A percentile compares a stretch with the other conserved stretches of the same genome.
Evolutionary conservation across 2,329 filamentous ascomycete genomes (phyloP).

Genomic region (Penicillium sp.): DNA sequence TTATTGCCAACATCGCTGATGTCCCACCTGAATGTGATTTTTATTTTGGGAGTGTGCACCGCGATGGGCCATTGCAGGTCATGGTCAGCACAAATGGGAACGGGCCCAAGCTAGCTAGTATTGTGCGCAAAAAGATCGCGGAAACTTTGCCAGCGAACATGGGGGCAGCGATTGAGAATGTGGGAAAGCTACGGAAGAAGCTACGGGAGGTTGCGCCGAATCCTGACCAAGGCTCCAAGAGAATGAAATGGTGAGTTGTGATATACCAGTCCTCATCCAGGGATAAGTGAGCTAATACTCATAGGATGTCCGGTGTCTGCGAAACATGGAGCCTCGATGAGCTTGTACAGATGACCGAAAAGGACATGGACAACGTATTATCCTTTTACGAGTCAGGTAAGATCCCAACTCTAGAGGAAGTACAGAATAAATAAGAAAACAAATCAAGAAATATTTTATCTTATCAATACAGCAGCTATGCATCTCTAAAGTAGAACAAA

Average conservation of each 20-base stretch:
- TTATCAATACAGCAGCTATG: constrained; percentile 28
- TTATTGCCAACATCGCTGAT: constrained; percentile 94
- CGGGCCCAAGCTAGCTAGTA: constrained; percentile 83
- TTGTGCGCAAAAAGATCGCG: constrained; percentile 80
- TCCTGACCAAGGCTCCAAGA: constrained; percentile 71
- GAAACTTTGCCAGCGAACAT: constrained; percentile 70
- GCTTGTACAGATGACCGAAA: constrained; percentile 74
- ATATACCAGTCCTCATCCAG: background rate
- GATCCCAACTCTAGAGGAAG: constrained; percentile 38
- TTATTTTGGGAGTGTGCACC: constrained; percentile 94
- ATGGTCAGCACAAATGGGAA: constrained; percentile 99
- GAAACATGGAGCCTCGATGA: constrained; percentile 83
- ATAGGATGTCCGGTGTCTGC: constrained; percentile 87
- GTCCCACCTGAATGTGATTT: constrained; percentile 97
- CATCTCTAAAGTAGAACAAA: constrained; percentile 18
- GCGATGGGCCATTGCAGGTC: constrained; percentile 91
- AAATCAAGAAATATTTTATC: constrained; percentile 14
- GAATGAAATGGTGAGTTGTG: constrained; percentile 76
- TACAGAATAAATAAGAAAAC: constrained; percentile 23
- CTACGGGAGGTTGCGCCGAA: constrained; percentile 73
- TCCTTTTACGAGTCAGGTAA: constrained; percentile 60
- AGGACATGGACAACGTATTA: constrained; percentile 81
- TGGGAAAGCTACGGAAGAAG: constrained; percentile 75
- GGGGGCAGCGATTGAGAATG: constrained; percentile 79
- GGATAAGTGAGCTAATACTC: background rate